These are phyloP conservation scores for Colletotrichum caudatum DNA, from an alignment of 2,329 filamentous ascomycete genomes.

Conservation along the genomic window DNA sequence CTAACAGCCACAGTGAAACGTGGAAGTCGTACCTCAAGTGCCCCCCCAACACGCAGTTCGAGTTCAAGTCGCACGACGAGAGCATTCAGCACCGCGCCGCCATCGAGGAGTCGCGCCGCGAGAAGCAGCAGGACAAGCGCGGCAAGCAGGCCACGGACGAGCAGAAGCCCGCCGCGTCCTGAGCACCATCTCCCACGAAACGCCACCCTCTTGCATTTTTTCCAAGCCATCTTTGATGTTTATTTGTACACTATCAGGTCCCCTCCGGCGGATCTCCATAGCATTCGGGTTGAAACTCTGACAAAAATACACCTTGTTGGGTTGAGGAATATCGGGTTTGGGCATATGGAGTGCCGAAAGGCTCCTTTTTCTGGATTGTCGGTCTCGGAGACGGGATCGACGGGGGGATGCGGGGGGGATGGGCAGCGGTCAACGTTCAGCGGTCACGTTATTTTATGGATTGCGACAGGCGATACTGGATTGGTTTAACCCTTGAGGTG, in stretches of 20 bases:
- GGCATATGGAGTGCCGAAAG: slow-evolving; percentile 29
- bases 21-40: slow-evolving; percentile 92
- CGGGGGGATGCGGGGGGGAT: slow-evolving; percentile 19
- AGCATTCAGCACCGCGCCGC: slow-evolving; percentile 93
- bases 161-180: slow-evolving; percentile 38
- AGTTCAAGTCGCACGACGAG: slow-evolving; percentile 96
- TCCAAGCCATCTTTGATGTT: slow-evolving; percentile 40
- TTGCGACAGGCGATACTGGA: slow-evolving; percentile 36
- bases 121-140: slow-evolving; percentile 73
- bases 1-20: slow-evolving; percentile 74
- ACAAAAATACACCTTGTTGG: slow-evolving; percentile 39
- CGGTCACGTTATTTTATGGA: slow-evolving; percentile 41
- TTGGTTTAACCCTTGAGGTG: slow-evolving; percentile 36
- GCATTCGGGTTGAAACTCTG: slow-evolving; percentile 37
- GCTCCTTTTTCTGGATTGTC: slow-evolving; percentile 11
- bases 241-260: slow-evolving; percentile 43
- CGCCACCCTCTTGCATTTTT: slow-evolving; percentile 39
- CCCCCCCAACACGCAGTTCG: slow-evolving; percentile 87
- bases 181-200: slow-evolving; percentile 26
- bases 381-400: slow-evolving; percentile 32
- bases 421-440: slow-evolving; percentile 40
- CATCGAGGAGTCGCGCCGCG: slow-evolving; percentile 90
- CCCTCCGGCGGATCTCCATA: slow-evolving; percentile 32
- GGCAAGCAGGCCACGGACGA: slow-evolving; percentile 53
- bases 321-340: slow-evolving; percentile 37